Conservation (phyloP, 441 rosid species). For the Pelargonium fulgidum region DNA sequence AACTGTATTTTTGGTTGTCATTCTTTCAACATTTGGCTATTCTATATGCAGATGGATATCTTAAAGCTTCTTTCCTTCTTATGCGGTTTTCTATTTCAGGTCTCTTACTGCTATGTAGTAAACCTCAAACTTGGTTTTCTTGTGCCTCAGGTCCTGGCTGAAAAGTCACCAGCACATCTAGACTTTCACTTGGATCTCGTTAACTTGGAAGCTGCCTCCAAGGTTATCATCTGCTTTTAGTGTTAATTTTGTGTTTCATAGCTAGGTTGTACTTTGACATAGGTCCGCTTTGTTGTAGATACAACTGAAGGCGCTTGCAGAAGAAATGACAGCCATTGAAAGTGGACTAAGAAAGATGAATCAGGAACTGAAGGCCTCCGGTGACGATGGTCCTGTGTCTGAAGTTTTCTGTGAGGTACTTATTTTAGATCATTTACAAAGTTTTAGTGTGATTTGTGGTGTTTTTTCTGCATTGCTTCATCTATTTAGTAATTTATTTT, state of each 20-base stretch:
- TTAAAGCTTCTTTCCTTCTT: not conserved
- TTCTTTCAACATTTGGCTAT: not conserved
- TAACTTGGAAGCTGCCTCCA: slow-evolving; percentile 78
- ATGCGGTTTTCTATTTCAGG: not conserved
- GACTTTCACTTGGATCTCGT: slow-evolving; percentile 76
- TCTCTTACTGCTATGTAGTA: not conserved
- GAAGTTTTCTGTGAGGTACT: slow-evolving; percentile 4
- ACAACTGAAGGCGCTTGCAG: not conserved
- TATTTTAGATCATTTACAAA: not conserved
- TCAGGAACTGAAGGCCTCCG: not conserved
- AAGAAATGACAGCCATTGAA: not conserved
- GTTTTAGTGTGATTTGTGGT: not conserved
- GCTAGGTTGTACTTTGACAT: not conserved
- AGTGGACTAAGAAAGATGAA: not conserved
- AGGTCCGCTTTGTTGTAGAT: not conserved
- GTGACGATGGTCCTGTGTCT: slow-evolving; percentile 1
- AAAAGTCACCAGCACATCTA: slow-evolving; percentile 60
- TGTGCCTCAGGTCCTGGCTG: slow-evolving; percentile 61
- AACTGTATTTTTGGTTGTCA: not conserved
- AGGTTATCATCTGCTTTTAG: slow-evolving; percentile 42
- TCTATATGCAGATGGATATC: not conserved
- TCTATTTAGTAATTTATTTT: too few relatives aligned
- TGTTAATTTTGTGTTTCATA: not conserved
- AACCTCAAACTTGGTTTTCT: slow-evolving; percentile 21
- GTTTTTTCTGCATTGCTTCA: not conserved